Evolutionary conservation across 352 stramenopile genomes (phyloP).

Genomic region (Phytophthora tubulina): DNA sequence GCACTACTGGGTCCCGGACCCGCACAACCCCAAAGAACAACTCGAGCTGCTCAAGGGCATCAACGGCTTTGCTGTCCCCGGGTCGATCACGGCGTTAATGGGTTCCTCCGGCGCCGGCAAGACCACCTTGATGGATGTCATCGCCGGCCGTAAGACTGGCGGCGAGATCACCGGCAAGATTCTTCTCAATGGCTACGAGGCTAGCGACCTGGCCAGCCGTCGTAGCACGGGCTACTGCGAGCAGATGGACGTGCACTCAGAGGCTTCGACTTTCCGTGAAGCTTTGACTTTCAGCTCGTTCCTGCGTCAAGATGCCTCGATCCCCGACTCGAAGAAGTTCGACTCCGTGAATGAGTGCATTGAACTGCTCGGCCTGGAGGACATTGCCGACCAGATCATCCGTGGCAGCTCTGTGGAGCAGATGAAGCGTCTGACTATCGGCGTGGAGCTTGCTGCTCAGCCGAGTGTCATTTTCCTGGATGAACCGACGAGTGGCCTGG

Average conservation of each 20-base stretch:
- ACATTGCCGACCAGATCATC: constrained; percentile 47
- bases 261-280: constrained; percentile 25
- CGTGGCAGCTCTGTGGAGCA: constrained; percentile 15
- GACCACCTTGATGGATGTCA: constrained; percentile 34
- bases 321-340: constrained; percentile 6
- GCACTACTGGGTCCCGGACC: constrained; percentile 32
- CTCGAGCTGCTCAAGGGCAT: constrained; percentile 52
- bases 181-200: constrained; percentile 22
- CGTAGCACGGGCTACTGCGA: constrained; percentile 35
- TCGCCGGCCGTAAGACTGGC: constrained; percentile 24
- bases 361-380: constrained; percentile 10
- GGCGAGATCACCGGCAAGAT: constrained; percentile 27
- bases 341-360: constrained; percentile 11
- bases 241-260: constrained; percentile 34
- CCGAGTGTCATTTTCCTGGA: constrained; percentile 17
- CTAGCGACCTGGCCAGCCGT: constrained; percentile 38
- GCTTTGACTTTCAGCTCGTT: constrained; percentile 19
- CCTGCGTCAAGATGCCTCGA: constrained; percentile 5
- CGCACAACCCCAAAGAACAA: constrained; percentile 26
- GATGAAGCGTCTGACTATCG: constrained; percentile 6
- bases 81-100: constrained; percentile 24
- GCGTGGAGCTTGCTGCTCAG: constrained; percentile 9
- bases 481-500: constrained; percentile 10
- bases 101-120: constrained; percentile 27
- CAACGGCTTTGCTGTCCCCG: constrained; percentile 43